Evolutionary conservation across 768 basidiomycete species (phyloP).

Genomic region (Hericium coralloides): DNA sequence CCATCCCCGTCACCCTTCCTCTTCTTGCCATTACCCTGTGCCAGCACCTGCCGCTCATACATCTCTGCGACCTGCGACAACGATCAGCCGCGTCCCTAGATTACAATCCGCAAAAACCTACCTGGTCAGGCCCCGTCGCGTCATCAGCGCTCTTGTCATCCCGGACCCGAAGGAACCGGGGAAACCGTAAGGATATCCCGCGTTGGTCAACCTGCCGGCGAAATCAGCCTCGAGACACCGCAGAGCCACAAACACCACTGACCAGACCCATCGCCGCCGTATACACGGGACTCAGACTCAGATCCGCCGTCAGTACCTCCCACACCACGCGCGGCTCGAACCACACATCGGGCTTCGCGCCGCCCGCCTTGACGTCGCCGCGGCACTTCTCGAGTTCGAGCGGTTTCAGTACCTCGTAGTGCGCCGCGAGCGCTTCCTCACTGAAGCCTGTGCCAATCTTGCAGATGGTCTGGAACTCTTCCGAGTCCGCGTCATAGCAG

Average conservation of each 20-base stretch:
- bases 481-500: conserved; percentile 90
- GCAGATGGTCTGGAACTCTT: conserved; percentile 95
- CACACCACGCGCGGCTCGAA: conserved; percentile 96
- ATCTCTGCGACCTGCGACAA: conserved; percentile 75
- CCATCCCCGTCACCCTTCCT: conserved; percentile 50
- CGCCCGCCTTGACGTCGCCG: conserved; percentile 82
- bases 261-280: conserved; percentile 91
- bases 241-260: conserved; percentile 19
- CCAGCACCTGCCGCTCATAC: conserved; percentile 83
- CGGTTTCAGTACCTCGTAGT: conserved; percentile 75
- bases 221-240: not conserved
- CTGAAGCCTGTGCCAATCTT: conserved; percentile 99
- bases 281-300: conserved; percentile 94
- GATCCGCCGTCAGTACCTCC: conserved; percentile 96
- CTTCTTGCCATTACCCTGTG: conserved; percentile 65
- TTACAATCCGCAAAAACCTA: conserved; percentile 23
- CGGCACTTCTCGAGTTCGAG: conserved; percentile 62
- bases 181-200: conserved; percentile 94
- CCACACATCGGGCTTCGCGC: conserved; percentile 95
- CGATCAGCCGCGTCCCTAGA: not conserved
- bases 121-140: conserved; percentile 90
- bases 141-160: conserved; percentile 93
- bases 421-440: conserved; percentile 77
- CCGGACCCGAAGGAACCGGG: conserved; percentile 83
- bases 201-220: conserved; percentile 63